Evolutionary conservation across 257 asterid species (phyloP), one percentile per base, ranked within the genome.

Genomic region (Plantago major): DNA sequence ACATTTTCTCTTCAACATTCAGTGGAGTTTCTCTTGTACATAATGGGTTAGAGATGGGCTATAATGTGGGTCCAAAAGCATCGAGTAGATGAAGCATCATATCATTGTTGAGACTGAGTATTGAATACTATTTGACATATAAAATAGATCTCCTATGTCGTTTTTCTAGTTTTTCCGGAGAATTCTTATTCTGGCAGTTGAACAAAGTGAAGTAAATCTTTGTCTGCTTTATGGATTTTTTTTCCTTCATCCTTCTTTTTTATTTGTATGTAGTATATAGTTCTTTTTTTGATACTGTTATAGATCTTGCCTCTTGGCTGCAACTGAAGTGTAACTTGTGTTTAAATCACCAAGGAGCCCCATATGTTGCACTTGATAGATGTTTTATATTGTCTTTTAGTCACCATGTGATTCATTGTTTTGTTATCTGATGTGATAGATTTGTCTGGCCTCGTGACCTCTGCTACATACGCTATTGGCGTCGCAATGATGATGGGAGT

Each of bases 381-480:
- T 26, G 47, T 60, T 37, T 58, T 45, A 37, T 69, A 44, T n/a
- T 16, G 43, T n/a, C 33, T 65, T 33, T 9, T 28, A 17, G 52
- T 26, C 42, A 28, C 33, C 43, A 42, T 28, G 16, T 46, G 58
- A 73, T 42, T 57, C 64, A 40, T 55, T 65, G 40, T 67, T 53
- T 58, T 42, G 62, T 58, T 68, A 65, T 62, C 38, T 66, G 61
- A 54, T 57, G 58, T 66, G 74, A 40, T 83, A 91, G 98, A 84
- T 66, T 91, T 66, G 82, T 88, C 37, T 91, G 98, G 98, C 96
- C 98, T 48, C 96, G 98, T 65, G 98, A 91, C 68, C 88, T 91
- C 67, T 91, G 98, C 80, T 91, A 91, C 74, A 94, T 91, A 58
- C 95, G 98, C 58, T 91, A 91, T 60, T 91, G 98, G 98, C 98